Base-by-base conservation (phyloP, 352 stramenopile species). In the Pythium angustatum region DNA sequence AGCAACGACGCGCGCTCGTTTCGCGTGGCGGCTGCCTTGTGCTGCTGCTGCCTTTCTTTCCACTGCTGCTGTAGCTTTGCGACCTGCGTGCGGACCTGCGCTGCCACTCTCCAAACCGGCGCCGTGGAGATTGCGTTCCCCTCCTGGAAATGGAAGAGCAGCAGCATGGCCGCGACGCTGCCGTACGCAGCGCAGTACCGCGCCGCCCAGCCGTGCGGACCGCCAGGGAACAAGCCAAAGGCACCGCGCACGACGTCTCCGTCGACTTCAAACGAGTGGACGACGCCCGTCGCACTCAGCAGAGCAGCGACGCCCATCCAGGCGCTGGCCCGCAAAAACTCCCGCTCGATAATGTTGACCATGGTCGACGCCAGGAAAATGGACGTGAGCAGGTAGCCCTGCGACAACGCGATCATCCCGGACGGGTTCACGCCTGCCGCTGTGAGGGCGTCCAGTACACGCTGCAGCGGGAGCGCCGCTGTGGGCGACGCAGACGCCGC, bases 281-380 rank as follows among this genome's bases (percentile, higher is more conserved):
- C 72, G 30, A 68, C 62, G 26, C 75, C 75, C 6, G 75, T 53
- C 2, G 49, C 63, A 24, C 72, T 78, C 1, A 83, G 56, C 6
- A 67, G 27, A 3, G 69, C 50, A 5, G 69, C 70, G 2, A 80
- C 34, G 10, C 47, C 50, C 72, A 80, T 81, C 75, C 75, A 83
- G 11, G 51, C 56, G 44, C 64, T 71, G 1, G 75, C 75, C 12
- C 61, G 55, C 28, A 75, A 53, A 43, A 83, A 83, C 49, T 80
- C 67, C 38, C 75, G 75, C 48, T 83, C 75, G 44, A 83, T 75
- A 34, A 83, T 80, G 62, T 78, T 72, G 27, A 80, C 72, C 62
- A 83, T 78, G 45, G 62, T 76, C 17, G 72, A 78, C n/a, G 75
- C 71, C 12, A 83, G 58, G 33, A 80, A 70, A 36, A 83, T 80